Percentiles rank a stretch among this genome's conserved stretches.
Conservation (phyloP, 208 protist genomes). For the Wallacemonas collosoma region DNA sequence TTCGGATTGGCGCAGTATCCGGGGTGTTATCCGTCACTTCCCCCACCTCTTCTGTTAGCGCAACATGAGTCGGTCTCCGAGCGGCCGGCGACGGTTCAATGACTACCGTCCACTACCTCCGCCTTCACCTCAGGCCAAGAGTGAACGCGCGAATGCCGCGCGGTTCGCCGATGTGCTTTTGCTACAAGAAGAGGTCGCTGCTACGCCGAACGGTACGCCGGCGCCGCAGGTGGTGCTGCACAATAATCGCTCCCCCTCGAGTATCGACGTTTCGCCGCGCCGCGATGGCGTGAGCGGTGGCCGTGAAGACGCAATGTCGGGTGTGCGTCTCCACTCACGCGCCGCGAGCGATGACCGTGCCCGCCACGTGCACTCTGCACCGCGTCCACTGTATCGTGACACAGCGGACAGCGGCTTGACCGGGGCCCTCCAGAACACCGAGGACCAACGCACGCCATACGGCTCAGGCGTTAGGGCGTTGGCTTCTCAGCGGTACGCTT, state of each 20-base stretch:
- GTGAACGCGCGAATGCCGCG: slow-evolving; percentile 5
- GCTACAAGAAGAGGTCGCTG: not conserved
- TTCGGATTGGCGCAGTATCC: not conserved
- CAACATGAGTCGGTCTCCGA: slow-evolving; percentile 10
- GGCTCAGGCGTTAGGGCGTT: not conserved
- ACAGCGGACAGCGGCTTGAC: not conserved
- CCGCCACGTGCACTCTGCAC: slow-evolving; percentile 1
- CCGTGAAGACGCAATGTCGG: not conserved
- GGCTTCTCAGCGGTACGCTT: slow-evolving; percentile 1
- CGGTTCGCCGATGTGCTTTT: slow-evolving; percentile 5
- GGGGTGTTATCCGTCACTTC: not conserved
- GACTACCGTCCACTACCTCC: slow-evolving; percentile 10
- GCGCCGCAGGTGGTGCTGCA: slow-evolving; percentile 3
- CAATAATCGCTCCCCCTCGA: slow-evolving; percentile 1
- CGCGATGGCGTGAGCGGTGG: not conserved
- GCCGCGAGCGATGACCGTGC: slow-evolving; percentile 3
- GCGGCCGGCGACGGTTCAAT: slow-evolving; percentile 3
- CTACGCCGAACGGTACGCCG: slow-evolving; percentile 4
- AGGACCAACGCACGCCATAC: not conserved
- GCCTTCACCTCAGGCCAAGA: slow-evolving; percentile 6
- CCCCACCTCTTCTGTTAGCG: not conserved
- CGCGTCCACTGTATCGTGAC: slow-evolving; percentile 9
- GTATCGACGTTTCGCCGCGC: not conserved
- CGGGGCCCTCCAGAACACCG: not conserved
- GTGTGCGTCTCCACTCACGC: slow-evolving; percentile 15